Percentiles rank a stretch among this genome's conserved stretches.
phyloP scores from a whole-genome alignment of 2,329 filamentous ascomycete species.

The Talaromyces sp. region DNA sequence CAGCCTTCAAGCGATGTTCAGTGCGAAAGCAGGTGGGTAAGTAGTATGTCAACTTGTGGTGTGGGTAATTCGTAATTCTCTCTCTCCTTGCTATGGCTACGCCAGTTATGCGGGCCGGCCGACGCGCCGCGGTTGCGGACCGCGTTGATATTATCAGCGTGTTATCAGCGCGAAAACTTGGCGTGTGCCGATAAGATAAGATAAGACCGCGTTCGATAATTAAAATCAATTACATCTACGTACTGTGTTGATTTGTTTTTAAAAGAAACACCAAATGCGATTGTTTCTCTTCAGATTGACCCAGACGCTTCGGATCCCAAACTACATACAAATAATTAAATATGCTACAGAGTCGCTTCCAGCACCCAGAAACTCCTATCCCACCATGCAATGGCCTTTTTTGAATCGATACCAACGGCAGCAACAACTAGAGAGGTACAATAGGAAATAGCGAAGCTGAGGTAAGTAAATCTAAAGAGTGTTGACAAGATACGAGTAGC shows the following conservation, averaged over 20 bases:
- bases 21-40: background rate
- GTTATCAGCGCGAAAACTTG: conserved; percentile 9
- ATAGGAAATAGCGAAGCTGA: background rate
- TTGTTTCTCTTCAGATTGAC: background rate
- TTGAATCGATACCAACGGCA: background rate
- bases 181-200: background rate
- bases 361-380: background rate
- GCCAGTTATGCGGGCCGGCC: conserved; percentile 1
- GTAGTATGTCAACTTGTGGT: background rate
- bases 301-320: background rate
- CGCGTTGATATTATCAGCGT: background rate
- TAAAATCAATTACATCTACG: no score
- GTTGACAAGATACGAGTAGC: background rate
- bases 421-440: background rate
- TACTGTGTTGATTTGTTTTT: no score
- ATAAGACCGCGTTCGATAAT: background rate
- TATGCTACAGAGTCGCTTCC: background rate
- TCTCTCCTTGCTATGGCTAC: background rate
- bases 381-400: background rate
- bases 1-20: background rate
- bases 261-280: background rate
- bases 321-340: background rate
- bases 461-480: background rate
- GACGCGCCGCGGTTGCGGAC: conserved; percentile 6
- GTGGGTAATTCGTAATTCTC: background rate